Conservation (phyloP, 495 filamentous ascomycete genomes). For the Penicillium pulvis region DNA sequence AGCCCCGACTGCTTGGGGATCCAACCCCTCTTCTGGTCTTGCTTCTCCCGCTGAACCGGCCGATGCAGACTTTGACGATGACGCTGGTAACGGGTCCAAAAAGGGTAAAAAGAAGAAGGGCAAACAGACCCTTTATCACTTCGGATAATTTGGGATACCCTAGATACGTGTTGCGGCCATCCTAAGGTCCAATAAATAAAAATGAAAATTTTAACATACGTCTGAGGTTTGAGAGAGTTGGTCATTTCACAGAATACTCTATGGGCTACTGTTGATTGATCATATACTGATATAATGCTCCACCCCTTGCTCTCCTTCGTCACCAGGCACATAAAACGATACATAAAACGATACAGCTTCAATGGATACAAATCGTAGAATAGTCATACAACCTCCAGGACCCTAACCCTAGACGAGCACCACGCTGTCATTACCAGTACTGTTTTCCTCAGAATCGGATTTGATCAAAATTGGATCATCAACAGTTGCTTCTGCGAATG, state of each 20-base stretch:
- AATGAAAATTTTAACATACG: background rate
- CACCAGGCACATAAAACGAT: background rate
- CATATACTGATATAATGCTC: background rate
- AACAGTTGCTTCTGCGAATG: background rate
- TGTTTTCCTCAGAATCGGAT: constrained; percentile 1
- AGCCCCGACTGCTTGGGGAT: constrained; percentile 51
- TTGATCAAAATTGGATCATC: constrained; percentile 13
- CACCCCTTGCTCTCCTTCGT: background rate
- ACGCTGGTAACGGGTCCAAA: constrained; percentile 51
- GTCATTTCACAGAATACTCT: background rate
- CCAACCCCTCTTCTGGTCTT: constrained; percentile 25
- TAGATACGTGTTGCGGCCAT: background rate
- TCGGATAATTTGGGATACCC: constrained; percentile 39
- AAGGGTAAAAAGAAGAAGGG: constrained; percentile 78
- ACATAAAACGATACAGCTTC: background rate
- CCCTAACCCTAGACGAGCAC: background rate
- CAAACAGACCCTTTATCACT: constrained; percentile 73
- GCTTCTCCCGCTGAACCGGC: constrained; percentile 30
- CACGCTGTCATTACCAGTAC: background rate
- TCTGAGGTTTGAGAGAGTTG: background rate
- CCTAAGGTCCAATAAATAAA: background rate
- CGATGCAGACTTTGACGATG: constrained; percentile 34
- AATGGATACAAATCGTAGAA: background rate
- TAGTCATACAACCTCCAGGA: background rate
- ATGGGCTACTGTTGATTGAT: background rate